Conservation (phyloP, 2,329 filamentous ascomycete species). For the Monosporascus ibericus region DNA sequence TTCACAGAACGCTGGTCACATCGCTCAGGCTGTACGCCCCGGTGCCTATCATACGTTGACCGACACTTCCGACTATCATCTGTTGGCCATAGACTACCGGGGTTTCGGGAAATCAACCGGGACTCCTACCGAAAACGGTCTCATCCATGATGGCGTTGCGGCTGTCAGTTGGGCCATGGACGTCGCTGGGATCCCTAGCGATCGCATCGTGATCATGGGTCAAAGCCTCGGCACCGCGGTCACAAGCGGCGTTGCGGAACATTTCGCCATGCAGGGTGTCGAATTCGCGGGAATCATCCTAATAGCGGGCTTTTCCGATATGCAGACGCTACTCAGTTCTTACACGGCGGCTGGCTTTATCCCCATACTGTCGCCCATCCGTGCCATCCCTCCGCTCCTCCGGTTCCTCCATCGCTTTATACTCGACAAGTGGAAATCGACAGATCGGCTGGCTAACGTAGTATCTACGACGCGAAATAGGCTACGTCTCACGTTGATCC, state of each 20-base stretch:
- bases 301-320: conserved; percentile 70
- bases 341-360: conserved; percentile 76
- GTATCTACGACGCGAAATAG: conserved; percentile 44
- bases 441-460: conserved; percentile 55
- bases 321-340: conserved; percentile 66
- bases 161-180: conserved; percentile 67
- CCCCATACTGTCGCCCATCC: conserved; percentile 72
- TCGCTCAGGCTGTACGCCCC: conserved; percentile 73
- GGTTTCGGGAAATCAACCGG: conserved; percentile 80
- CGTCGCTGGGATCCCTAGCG: conserved; percentile 57
- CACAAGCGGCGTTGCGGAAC: conserved; percentile 65
- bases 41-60: conserved; percentile 72
- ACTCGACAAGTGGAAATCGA: conserved; percentile 77
- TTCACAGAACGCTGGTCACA: conserved; percentile 72
- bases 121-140: conserved; percentile 69
- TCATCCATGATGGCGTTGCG: conserved; percentile 73
- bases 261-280: conserved; percentile 53
- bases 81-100: conserved; percentile 86
- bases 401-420: conserved; percentile 56
- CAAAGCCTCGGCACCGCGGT: conserved; percentile 89
- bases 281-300: conserved; percentile 78
- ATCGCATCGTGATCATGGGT: conserved; percentile 73
- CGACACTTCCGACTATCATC: conserved; percentile 67
- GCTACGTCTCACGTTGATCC: conserved; percentile 66
- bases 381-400: conserved; percentile 58